Evolutionary conservation across 108 stramenopile species (phyloP).

Genomic region (Thalassiosira profunda): DNA sequence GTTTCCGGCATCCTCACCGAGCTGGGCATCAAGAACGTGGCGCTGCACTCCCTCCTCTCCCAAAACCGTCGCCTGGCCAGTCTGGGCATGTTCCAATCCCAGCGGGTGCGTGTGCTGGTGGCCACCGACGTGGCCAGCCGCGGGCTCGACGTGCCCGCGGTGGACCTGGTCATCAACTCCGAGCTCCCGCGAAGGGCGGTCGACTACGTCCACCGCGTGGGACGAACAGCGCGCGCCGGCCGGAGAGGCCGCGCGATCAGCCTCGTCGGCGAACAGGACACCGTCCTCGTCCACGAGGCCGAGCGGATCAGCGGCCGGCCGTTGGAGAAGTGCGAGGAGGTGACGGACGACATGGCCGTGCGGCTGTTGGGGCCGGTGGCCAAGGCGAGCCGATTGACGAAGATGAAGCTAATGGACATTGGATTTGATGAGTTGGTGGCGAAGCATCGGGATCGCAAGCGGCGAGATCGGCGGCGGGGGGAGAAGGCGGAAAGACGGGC

Average conservation of each 20-base stretch:
- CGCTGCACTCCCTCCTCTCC: slow-evolving; percentile 92
- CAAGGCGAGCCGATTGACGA: slow-evolving; percentile 88
- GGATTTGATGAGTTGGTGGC: slow-evolving; percentile 92
- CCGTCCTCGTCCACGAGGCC: slow-evolving; percentile 85
- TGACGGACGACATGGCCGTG: slow-evolving; percentile 88
- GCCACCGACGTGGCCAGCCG: slow-evolving; percentile 97
- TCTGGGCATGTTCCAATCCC: slow-evolving; percentile 91
- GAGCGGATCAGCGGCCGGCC: slow-evolving; percentile 75
- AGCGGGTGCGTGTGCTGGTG: slow-evolving; percentile 88
- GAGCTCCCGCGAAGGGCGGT: slow-evolving; percentile 96
- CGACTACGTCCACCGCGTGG: slow-evolving; percentile 94
- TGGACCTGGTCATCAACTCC: slow-evolving; percentile 94
- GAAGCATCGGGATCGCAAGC: slow-evolving; percentile 88
- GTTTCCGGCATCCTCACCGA: slow-evolving; percentile 89
- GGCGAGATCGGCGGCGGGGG: slow-evolving; percentile 76
- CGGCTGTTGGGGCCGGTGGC: slow-evolving; percentile 84
- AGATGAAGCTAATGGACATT: slow-evolving; percentile 90
- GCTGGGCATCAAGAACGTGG: slow-evolving; percentile 91
- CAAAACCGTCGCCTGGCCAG: slow-evolving; percentile 94
- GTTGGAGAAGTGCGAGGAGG: slow-evolving; percentile 76
- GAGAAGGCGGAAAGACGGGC: slow-evolving; percentile 71
- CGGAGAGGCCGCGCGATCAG: slow-evolving; percentile 94
- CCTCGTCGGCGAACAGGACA: slow-evolving; percentile 91
- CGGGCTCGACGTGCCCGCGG: slow-evolving; percentile 91
- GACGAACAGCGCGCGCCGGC: slow-evolving; percentile 94